Evolutionary conservation across 1,284 basidiomycete genomes (phyloP).

Genomic region (Takashimella koratensis): DNA sequence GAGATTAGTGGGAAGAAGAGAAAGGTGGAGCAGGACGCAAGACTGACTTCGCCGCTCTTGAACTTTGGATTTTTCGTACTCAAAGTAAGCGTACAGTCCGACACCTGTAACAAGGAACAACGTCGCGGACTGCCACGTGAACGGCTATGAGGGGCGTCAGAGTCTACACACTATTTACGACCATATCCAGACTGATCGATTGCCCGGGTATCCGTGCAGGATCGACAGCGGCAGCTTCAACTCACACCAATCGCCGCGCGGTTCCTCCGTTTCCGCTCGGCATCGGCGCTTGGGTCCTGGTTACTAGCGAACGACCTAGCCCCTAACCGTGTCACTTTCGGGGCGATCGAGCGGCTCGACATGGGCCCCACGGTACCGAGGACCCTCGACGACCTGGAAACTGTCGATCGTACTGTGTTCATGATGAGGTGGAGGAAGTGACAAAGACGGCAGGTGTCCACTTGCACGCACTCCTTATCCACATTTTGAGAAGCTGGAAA

Average conservation of each 20-base stretch:
- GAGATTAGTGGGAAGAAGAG: constrained; percentile 3
- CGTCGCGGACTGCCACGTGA: constrained; percentile 76
- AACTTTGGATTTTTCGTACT: constrained; percentile 76
- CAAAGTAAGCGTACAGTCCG: constrained; percentile 85
- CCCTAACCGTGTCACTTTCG: too few species aligned
- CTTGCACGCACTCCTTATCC: too few species aligned
- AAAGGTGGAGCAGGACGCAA: background rate
- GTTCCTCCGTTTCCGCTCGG: constrained; percentile 3
- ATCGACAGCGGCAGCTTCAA: too few species aligned
- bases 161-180: background rate
- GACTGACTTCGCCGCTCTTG: constrained; percentile 64
- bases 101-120: constrained; percentile 78
- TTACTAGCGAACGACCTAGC: too few species aligned
- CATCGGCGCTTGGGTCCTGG: background rate
- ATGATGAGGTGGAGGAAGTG: too few species aligned
- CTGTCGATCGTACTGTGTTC: background rate
- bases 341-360: too few species aligned
- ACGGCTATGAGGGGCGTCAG: constrained; percentile 58
- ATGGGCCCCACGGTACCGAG: too few species aligned
- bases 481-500: too few species aligned
- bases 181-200: background rate
- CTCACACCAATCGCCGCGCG: constrained; percentile 24
- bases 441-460: too few species aligned
- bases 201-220: too few species aligned
- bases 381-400: too few species aligned